phyloP scores from a whole-genome alignment of 2,329 filamentous ascomycete genomes.

The Penicillium sp. region DNA sequence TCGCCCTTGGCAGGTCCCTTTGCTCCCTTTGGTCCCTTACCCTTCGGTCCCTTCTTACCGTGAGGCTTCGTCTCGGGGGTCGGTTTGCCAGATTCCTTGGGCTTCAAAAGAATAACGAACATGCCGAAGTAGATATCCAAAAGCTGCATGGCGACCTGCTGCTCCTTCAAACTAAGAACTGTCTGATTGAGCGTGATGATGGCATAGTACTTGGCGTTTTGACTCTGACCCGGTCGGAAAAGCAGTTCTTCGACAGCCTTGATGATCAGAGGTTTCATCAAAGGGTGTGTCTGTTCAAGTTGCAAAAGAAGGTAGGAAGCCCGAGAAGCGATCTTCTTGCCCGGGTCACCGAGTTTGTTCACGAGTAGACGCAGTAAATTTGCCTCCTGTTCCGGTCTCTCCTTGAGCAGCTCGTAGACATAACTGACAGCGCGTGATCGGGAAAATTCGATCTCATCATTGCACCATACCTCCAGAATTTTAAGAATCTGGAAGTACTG shows the following conservation, averaged over 20 bases:
- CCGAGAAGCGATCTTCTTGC: constrained; percentile 90
- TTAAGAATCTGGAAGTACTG: constrained; percentile 91
- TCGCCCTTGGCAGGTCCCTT: constrained; percentile 29
- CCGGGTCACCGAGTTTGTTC: constrained; percentile 93
- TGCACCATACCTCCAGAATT: constrained; percentile 85
- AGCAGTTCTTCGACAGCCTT: constrained; percentile 81
- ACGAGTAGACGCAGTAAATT: constrained; percentile 86
- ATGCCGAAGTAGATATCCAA: constrained; percentile 88
- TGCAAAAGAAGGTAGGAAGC: constrained; percentile 92
- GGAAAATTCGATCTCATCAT: constrained; percentile 91
- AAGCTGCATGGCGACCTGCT: constrained; percentile 70
- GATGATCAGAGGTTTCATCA: constrained; percentile 89
- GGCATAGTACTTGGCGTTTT: constrained; percentile 89
- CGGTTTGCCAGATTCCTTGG: constrained; percentile 35
- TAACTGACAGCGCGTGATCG: constrained; percentile 83
- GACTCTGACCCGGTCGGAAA: constrained; percentile 77
- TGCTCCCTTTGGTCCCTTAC: constrained; percentile 32
- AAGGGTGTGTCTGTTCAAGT: constrained; percentile 77
- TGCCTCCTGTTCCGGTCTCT: constrained; percentile 95
- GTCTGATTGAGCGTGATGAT: constrained; percentile 97
- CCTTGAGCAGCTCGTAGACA: constrained; percentile 82
- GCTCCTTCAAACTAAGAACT: constrained; percentile 78
- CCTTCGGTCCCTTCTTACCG: constrained; percentile 48
- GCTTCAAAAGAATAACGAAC: constrained; percentile 75
- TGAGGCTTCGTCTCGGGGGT: constrained; percentile 31